phyloP scores from a whole-genome alignment of 176 grass and related monocot species.

The Oryza glumipatula region DNA sequence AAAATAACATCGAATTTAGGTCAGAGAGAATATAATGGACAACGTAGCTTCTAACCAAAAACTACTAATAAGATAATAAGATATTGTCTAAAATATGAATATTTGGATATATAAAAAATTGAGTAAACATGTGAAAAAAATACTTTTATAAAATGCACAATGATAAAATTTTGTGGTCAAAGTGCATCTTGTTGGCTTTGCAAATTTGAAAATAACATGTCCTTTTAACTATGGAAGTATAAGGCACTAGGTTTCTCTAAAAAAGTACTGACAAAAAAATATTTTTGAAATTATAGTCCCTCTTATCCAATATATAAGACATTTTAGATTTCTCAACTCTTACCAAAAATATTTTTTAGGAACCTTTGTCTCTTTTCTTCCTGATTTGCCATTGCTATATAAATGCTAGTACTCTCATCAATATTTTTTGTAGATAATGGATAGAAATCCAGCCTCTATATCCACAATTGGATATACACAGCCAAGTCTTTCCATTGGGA shows the following conservation, averaged over 20 bases:
- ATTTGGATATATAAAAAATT: not conserved
- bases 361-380: not conserved
- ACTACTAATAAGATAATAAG: not conserved
- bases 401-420: not conserved
- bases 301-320: not conserved
- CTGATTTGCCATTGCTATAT: not conserved
- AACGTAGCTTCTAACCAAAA: not conserved
- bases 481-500: not conserved
- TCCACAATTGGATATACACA: too few relatives aligned
- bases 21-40: slow-evolving; percentile 34
- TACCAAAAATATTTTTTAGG: not conserved
- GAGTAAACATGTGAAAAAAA: not conserved
- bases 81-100: not conserved
- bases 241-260: not conserved
- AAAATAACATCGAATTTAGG: slow-evolving; percentile 30
- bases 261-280: not conserved
- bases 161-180: not conserved
- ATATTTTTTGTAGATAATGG: too few relatives aligned
- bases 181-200: not conserved
- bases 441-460: too few relatives aligned
- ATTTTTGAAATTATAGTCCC: not conserved
- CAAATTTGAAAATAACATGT: not conserved
- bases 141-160: not conserved
- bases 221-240: not conserved
- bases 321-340: not conserved